These are phyloP conservation scores for Heliamphora exappendiculata DNA, from an alignment of 148 eudicot species.

Conservation along the genomic window DNA sequence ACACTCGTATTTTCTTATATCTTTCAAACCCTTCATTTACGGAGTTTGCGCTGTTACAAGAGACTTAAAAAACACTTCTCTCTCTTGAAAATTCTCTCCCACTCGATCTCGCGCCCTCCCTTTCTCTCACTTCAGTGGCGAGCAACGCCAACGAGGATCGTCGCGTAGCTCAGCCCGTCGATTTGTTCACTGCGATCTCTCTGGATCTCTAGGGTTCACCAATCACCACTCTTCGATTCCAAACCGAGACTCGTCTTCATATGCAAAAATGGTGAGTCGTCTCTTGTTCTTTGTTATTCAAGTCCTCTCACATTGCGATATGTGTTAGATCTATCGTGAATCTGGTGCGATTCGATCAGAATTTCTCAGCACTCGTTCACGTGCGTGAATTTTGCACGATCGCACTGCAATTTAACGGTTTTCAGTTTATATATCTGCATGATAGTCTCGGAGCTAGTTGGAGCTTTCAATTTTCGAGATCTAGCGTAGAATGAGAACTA, in stretches of 20 bases:
- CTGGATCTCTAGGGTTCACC: conserved; percentile 8
- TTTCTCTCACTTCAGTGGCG: background rate
- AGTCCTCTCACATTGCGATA: background rate
- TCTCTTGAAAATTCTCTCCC: background rate
- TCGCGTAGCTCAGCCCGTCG: background rate
- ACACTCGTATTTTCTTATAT: too few relatives aligned
- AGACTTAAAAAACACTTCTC: too few relatives aligned
- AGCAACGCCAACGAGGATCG: background rate
- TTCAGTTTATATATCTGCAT: background rate
- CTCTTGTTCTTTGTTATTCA: background rate
- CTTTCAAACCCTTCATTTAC: too few relatives aligned
- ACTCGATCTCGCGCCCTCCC: background rate
- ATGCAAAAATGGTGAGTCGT: conserved; percentile 31
- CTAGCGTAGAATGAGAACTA: conserved; percentile 16
- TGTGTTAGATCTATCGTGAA: conserved; percentile 28
- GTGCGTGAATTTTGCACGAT: background rate
- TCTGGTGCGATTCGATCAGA: conserved; percentile 16
- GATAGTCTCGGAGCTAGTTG: background rate
- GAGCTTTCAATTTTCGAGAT: conserved; percentile 21
- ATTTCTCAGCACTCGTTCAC: background rate
- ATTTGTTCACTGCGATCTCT: background rate
- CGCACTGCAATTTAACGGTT: background rate
- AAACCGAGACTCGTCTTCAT: background rate
- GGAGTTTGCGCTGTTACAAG: too few relatives aligned
- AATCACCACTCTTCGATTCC: background rate